A percentile compares a stretch with the other conserved stretches of the same genome.
Evolutionary conservation across 768 basidiomycete species (phyloP).

Genomic region (Serendipita indica): DNA sequence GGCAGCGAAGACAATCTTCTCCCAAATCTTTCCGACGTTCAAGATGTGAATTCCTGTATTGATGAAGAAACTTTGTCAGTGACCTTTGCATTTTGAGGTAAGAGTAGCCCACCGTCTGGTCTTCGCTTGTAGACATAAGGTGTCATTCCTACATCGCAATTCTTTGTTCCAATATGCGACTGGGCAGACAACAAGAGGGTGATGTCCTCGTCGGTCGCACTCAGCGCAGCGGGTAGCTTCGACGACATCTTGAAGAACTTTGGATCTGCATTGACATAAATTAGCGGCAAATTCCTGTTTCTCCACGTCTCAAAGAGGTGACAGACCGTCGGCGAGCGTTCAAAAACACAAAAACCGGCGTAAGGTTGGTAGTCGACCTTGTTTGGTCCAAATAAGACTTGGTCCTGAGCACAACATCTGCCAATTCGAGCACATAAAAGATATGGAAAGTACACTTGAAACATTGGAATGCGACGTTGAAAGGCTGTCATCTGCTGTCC

Average conservation of each 20-base stretch:
- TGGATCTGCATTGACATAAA: too few relatives aligned
- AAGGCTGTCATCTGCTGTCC: too few relatives aligned
- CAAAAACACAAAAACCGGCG: too few relatives aligned
- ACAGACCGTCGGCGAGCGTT: too few relatives aligned
- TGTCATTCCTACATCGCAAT: conserved; percentile 99
- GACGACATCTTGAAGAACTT: conserved; percentile 42
- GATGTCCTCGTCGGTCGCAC: conserved; percentile 95
- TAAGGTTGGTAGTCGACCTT: too few relatives aligned
- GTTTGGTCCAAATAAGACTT: too few relatives aligned
- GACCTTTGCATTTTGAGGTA: neutral
- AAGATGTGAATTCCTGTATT: conserved; percentile 79
- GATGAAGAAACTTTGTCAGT: neutral
- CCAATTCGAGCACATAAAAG: too few relatives aligned
- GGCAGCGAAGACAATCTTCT: conserved; percentile 96
- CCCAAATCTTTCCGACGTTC: conserved; percentile 99
- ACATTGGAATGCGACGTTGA: too few relatives aligned
- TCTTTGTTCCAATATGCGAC: conserved; percentile 95
- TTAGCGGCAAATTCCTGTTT: too few relatives aligned
- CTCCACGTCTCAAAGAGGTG: too few relatives aligned
- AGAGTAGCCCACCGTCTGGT: conserved; percentile 59
- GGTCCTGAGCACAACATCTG: too few relatives aligned
- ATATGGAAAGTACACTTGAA: too few relatives aligned
- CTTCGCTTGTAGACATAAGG: conserved; percentile 96
- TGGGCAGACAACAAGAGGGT: conserved; percentile 89
- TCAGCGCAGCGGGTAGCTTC: conserved; percentile 87